phyloP scores from a whole-genome alignment of 495 filamentous ascomycete species.

The Penicillium odoratum region DNA sequence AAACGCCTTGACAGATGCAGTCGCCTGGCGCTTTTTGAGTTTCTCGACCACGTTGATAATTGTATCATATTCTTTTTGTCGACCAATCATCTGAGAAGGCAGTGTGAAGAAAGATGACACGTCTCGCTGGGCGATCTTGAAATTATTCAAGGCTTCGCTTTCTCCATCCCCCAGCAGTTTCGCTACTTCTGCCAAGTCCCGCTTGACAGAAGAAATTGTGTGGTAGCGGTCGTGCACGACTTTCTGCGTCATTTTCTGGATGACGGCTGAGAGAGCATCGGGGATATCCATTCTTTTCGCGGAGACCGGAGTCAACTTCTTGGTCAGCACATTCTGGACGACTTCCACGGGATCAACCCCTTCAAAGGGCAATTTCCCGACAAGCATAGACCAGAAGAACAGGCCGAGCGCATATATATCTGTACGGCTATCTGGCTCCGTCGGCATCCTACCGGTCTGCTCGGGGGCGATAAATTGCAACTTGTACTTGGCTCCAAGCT shows the following conservation, averaged over 20 bases:
- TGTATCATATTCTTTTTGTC: conserved; percentile 65
- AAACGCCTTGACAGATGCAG: conserved; percentile 44
- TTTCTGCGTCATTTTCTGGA: conserved; percentile 89
- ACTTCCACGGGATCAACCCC: conserved; percentile 80
- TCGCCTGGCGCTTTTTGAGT: conserved; percentile 61
- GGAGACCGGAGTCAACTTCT: conserved; percentile 71
- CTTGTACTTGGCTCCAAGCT: conserved; percentile 80
- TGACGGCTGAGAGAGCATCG: conserved; percentile 73
- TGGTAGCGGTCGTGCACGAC: conserved; percentile 81
- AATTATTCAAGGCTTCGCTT: conserved; percentile 62
- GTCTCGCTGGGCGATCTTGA: conserved; percentile 71
- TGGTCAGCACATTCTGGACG: conserved; percentile 79
- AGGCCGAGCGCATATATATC: conserved; percentile 89
- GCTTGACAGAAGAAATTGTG: conserved; percentile 75
- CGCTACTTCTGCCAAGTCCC: conserved; percentile 70
- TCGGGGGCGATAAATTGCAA: conserved; percentile 87
- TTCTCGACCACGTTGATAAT: conserved; percentile 73
- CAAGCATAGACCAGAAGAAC: conserved; percentile 82
- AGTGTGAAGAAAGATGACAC: conserved; percentile 85
- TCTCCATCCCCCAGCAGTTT: conserved; percentile 75
- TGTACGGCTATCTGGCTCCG: conserved; percentile 83
- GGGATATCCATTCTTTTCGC: conserved; percentile 75
- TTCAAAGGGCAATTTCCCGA: conserved; percentile 73
- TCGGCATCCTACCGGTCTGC: conserved; percentile 86
- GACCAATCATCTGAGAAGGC: conserved; percentile 75